Base-by-base conservation (phyloP, 2,329 filamentous ascomycete genomes). In the Stachybotrys elegans region DNA sequence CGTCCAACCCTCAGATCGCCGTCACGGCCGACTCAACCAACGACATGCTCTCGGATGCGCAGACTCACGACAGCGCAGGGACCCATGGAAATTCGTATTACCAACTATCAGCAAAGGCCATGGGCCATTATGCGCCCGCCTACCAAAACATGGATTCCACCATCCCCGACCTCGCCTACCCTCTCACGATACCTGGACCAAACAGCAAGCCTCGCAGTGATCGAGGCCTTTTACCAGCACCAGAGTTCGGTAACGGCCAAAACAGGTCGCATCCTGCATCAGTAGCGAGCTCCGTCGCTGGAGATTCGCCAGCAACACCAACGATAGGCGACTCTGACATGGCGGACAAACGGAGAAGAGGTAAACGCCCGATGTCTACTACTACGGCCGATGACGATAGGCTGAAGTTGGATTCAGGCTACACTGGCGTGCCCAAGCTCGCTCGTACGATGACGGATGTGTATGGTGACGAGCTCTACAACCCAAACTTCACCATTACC, bases 391-490 rank as follows among this genome's bases (percentile, higher is more conserved):
- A 39, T 16, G 43, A 34, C 32, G 39, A 42, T 34, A 32, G 38
- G 25, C 73, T 81, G 76, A 80, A 20, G 2, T 32, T 29, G 21
- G 13, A 9, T 16, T 8, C 44, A 67, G 75, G 79, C 51, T 70
- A 69, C 52, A 65, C 70, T 49, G 70, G 73, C 31, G 70, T 83
- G 21, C 86, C 90, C 21, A 93, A 92, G 66, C 78, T 95, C 51
- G 84, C 90, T 53, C 78, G 89, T 45, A 93, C 90, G 1, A 88
- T 93, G 68, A 92, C 89, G 16, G 89, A 94, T 58, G 78, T 88
- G 40, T 92, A 87, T 58, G 78, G 81, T 56, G 91, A 95, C 61
- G 88, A 93, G 62, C 76, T 95, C 1, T 95, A 88, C 71, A 90
- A 84, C 54, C 84, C 86, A 1, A 77, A 74, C 54, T 81, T 83